phyloP scores from a whole-genome alignment of 805 yeast species.

The Lachancea sp. region DNA sequence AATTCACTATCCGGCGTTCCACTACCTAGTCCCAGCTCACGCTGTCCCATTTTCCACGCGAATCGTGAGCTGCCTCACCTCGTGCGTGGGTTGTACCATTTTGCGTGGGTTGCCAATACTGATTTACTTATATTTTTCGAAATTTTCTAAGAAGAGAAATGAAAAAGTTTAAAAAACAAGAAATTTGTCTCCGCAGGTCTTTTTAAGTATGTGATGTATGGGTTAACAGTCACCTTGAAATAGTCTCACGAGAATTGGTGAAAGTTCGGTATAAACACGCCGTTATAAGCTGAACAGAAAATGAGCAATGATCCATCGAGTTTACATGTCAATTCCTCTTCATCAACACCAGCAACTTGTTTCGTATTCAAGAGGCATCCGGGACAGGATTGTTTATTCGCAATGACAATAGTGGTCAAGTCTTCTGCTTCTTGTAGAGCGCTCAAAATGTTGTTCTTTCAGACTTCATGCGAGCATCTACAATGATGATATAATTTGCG shows the following conservation, averaged over 20 bases:
- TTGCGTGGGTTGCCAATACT: background rate
- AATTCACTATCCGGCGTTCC: slow-evolving; percentile 1
- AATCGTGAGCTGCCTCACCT: background rate
- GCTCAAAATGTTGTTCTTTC: no score
- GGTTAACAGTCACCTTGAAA: background rate
- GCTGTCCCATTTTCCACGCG: background rate
- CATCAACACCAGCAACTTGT: no score
- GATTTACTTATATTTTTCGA: background rate
- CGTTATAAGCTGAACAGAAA: no score
- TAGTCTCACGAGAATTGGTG: no score
- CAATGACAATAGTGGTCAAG: slow-evolving; percentile 2
- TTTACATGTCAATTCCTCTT: no score
- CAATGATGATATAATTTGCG: slow-evolving; percentile 53
- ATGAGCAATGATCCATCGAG: no score
- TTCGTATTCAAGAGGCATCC: no score
- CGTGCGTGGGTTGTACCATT: background rate
- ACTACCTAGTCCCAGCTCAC: background rate
- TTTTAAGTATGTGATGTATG: slow-evolving; percentile 2
- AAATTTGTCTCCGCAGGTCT: no score
- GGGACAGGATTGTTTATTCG: background rate
- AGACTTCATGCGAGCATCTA: no score
- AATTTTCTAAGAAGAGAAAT: no score
- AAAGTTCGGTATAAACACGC: no score
- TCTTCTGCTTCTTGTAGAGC: background rate
- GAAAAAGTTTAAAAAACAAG: no score